These are phyloP conservation scores for Plectranthus barbatus DNA, from an alignment of 257 asterid species.

Conservation along the genomic window DNA sequence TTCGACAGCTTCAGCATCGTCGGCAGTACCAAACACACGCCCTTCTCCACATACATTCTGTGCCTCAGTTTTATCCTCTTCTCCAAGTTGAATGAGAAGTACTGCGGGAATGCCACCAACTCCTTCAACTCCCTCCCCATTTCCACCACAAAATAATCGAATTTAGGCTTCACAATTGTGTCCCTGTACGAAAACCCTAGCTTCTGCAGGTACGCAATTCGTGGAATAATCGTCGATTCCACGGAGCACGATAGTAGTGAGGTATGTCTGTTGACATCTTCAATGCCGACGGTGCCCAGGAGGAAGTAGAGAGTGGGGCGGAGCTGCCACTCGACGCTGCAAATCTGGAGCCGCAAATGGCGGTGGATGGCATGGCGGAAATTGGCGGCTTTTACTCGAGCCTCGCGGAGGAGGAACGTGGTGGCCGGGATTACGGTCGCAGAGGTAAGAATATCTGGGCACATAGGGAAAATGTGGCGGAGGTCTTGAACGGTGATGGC, in stretches of 20 bases:
- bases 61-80: too few relatives aligned
- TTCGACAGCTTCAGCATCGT: too few relatives aligned
- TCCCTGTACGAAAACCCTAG: conserved; percentile 64
- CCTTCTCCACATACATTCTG: too few relatives aligned
- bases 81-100: too few relatives aligned
- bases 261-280: conserved; percentile 48
- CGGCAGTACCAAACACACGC: too few relatives aligned
- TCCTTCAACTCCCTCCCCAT: too few relatives aligned
- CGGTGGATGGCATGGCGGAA: conserved; percentile 75
- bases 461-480: conserved; percentile 70
- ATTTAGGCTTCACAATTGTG: too few relatives aligned
- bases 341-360: conserved; percentile 66
- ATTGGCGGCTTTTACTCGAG: conserved; percentile 34
- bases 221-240: conserved; percentile 65
- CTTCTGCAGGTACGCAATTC: conserved; percentile 61
- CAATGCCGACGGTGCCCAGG: conserved; percentile 69
- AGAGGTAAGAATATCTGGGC: conserved; percentile 62
- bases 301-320: conserved; percentile 84
- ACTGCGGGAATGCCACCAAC: too few relatives aligned
- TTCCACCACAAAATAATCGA: too few relatives aligned
- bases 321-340: conserved; percentile 52
- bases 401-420: conserved; percentile 84
- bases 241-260: conserved; percentile 70
- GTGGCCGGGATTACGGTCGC: conserved; percentile 48
- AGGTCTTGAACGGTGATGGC: conserved; percentile 45